phyloP scores from a whole-genome alignment of 768 basidiomycete species.

The Phlegmacium glaucopus region DNA sequence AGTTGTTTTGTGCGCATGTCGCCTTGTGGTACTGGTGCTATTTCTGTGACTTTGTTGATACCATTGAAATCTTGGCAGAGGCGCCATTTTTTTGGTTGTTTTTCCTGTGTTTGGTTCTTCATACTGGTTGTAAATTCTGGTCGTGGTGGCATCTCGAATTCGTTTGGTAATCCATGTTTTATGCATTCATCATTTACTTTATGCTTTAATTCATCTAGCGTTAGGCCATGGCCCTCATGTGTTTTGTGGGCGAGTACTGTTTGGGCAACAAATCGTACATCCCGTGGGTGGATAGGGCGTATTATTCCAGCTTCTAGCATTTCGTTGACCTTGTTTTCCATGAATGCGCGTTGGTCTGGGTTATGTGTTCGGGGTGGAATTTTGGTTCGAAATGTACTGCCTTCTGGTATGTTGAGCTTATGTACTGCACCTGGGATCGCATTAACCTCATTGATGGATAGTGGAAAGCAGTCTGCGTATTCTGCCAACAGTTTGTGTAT shows the following conservation, averaged over 20 bases:
- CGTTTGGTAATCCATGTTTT: slow-evolving; percentile 14
- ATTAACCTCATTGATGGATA: too few species aligned
- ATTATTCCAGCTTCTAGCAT: slow-evolving; percentile 34
- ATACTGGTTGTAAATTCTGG: neutral
- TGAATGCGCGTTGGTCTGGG: slow-evolving; percentile 25
- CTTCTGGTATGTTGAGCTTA: too few species aligned
- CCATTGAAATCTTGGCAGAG: slow-evolving; percentile 32
- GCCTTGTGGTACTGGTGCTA: slow-evolving; percentile 29
- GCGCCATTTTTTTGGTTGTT: slow-evolving; percentile 27
- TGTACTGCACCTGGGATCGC: too few species aligned
- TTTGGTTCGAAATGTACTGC: too few species aligned
- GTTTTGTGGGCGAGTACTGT: slow-evolving; percentile 33
- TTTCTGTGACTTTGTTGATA: slow-evolving; percentile 25
- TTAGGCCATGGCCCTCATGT: slow-evolving; percentile 23
- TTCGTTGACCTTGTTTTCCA: slow-evolving; percentile 28
- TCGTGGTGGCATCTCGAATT: slow-evolving; percentile 17
- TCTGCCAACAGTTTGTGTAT: too few species aligned
- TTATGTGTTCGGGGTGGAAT: too few species aligned
- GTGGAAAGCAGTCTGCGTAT: too few species aligned
- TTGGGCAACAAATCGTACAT: slow-evolving; percentile 30
- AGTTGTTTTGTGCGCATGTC: slow-evolving; percentile 35
- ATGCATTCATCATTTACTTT: slow-evolving; percentile 32
- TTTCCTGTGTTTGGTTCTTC: neutral
- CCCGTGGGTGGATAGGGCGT: slow-evolving; percentile 16
- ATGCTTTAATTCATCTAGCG: slow-evolving; percentile 28